phyloP scores from a whole-genome alignment of 2,329 filamentous ascomycete species.

The Curvularia eragrostidis region DNA sequence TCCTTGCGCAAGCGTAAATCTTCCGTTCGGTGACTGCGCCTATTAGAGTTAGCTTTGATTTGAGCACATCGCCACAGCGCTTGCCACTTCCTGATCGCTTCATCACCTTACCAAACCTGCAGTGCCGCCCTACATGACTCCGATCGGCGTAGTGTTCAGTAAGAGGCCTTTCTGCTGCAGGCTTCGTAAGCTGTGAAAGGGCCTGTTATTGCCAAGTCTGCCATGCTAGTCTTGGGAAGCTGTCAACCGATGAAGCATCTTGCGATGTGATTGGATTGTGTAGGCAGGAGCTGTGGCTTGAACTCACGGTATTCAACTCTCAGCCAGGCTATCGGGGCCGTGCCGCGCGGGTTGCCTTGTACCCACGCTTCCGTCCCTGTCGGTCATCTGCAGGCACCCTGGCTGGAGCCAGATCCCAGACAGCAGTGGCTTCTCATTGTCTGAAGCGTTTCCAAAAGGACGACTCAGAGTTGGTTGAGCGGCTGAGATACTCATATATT shows the following conservation, averaged over 20 bases:
- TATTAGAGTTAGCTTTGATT: background rate
- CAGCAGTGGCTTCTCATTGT: background rate
- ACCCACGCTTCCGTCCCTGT: background rate
- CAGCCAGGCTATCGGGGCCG: background rate
- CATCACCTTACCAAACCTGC: slow-evolving; percentile 1
- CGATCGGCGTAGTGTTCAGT: slow-evolving; percentile 4
- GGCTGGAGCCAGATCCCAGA: slow-evolving; percentile 1
- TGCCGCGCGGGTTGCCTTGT: background rate
- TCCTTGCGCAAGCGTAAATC: background rate
- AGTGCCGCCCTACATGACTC: slow-evolving; percentile 1
- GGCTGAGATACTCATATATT: slow-evolving; percentile 6
- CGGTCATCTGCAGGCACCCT: background rate
- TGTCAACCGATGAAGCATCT: background rate
- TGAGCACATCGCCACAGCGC: background rate
- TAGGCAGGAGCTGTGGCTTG: background rate
- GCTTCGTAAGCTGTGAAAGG: slow-evolving; percentile 4
- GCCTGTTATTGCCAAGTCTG: background rate
- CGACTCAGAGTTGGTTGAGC: background rate
- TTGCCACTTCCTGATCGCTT: slow-evolving; percentile 1
- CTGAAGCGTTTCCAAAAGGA: slow-evolving; percentile 2
- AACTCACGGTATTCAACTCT: background rate
- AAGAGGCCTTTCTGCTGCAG: slow-evolving; percentile 3
- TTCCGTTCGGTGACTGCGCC: background rate
- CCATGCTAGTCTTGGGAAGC: background rate
- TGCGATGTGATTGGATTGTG: slow-evolving; percentile 2